Percentiles rank a stretch among this genome's conserved stretches.
Conservation (phyloP, 345 rosid species). For the Melaleuca alternifolia region DNA sequence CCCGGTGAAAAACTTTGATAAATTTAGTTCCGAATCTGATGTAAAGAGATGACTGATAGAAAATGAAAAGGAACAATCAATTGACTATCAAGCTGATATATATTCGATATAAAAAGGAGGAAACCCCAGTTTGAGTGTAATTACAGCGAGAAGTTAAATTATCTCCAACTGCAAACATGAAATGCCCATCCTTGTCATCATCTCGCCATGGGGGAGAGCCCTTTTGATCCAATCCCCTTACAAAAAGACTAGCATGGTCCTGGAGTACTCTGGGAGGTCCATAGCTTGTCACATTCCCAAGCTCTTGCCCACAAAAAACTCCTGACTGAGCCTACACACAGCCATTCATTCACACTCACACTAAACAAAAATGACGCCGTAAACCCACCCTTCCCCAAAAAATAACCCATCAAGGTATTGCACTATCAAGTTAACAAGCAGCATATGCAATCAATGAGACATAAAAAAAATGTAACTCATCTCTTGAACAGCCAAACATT, state of each 20-base stretch:
- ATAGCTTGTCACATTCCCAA: conserved; percentile 50
- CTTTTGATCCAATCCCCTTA: conserved; percentile 47
- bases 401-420: neutral
- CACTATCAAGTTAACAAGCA: neutral
- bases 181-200: conserved; percentile 77
- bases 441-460: neutral
- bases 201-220: conserved; percentile 59
- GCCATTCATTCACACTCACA: conserved; percentile 37
- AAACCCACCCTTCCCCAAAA: conserved; percentile 15
- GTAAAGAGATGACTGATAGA: neutral
- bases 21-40: neutral
- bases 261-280: conserved; percentile 40
- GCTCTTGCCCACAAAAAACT: conserved; percentile 42
- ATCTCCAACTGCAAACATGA: conserved; percentile 59
- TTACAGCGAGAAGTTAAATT: conserved; percentile 71
- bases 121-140: conserved; percentile 27
- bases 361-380: conserved; percentile 15
- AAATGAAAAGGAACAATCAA: neutral
- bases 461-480: neutral
- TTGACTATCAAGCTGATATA: neutral
- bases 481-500: neutral
- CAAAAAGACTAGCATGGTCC: conserved; percentile 34
- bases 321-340: conserved; percentile 70
- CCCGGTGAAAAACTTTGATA: neutral
- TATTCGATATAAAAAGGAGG: neutral